Base-by-base conservation (phyloP, 306 rosid genomes). In the Corylus avellana region DNA sequence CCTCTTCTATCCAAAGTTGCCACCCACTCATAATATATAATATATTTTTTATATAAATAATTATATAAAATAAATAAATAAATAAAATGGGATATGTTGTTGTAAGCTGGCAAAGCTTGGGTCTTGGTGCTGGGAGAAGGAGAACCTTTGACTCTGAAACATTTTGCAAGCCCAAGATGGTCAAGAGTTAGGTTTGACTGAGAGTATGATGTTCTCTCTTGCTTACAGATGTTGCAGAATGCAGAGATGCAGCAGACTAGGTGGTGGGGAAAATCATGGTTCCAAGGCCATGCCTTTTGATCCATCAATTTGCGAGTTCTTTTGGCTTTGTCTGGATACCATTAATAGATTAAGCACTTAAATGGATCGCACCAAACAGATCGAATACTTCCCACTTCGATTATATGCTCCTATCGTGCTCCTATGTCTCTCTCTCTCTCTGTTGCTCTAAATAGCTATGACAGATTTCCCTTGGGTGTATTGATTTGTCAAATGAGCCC, bases 231-330 rank as follows among this genome's bases (percentile, higher is more conserved):
- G 86, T 73, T 83, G 82, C 89, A 42, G 46, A 42, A 9, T 83
- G 82, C 89, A 42, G 46, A 42, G 46, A 5, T 42, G 46, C 46
- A 42, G 46, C 44, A 87, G 87, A 84, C 80, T 79, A 82, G 81
- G 88, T 83, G 91, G 87, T 83, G 91, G 87, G 85, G 50, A 85
- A 87, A 92, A 90, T 88, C 88, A 88, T 87, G 86, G 87, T 87
- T 88, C 80, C 85, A 70, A 90, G 72, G 79, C 85, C 85, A 39
- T 56, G 80, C 79, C 78, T 72, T 84, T 81, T 66, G n/a, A 51
- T 75, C 81, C 82, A 72, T 81, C 68, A 83, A 74, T 77, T 48
- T 75, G 42, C 77, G 72, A 5, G 12, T 66, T 72, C 67, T 81
- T 42, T 5, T 42, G 46, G 46, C 46, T 42, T 6, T 39, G 44